phyloP scores from a whole-genome alignment of 2,329 filamentous ascomycete species.

The Aspergillus sp. region DNA sequence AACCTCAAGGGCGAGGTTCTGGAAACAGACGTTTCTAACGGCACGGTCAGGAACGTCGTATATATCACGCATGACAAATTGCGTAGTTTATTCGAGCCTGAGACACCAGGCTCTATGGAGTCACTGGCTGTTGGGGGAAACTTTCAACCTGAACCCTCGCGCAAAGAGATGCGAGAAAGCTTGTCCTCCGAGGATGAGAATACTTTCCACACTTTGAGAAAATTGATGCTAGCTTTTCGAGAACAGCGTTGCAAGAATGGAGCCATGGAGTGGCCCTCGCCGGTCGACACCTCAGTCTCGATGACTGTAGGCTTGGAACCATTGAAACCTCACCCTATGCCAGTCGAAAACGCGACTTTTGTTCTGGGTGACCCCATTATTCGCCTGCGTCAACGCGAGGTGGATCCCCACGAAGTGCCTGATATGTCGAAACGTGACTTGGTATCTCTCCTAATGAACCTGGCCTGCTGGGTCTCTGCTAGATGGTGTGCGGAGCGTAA shows the following conservation, averaged over 20 bases:
- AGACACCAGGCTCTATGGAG: constrained; percentile 14
- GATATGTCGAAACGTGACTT: constrained; percentile 42
- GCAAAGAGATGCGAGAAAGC: constrained; percentile 24
- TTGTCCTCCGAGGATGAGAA: constrained; percentile 35
- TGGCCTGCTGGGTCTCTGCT: constrained; percentile 45
- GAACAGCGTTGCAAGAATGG: constrained; percentile 38
- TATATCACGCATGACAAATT: constrained; percentile 50
- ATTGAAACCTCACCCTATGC: constrained; percentile 27
- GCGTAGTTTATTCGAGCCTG: constrained; percentile 37
- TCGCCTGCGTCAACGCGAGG: constrained; percentile 25
- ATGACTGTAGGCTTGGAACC: constrained; percentile 25
- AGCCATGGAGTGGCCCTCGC: constrained; percentile 34
- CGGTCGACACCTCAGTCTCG: constrained; percentile 19
- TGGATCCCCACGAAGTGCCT: constrained; percentile 37
- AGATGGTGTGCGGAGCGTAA: constrained; percentile 38
- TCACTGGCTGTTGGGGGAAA: constrained; percentile 34
- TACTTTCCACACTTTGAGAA: constrained; percentile 34
- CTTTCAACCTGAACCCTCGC: constrained; percentile 17
- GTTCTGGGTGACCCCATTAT: constrained; percentile 46
- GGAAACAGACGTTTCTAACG: constrained; percentile 55
- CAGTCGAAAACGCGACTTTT: constrained; percentile 31
- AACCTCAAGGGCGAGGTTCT: constrained; percentile 52
- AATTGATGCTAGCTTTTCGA: constrained; percentile 41
- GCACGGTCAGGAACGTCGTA: constrained; percentile 55
- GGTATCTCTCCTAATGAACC: constrained; percentile 54